phyloP scores from a whole-genome alignment of 495 filamentous ascomycete genomes.

The Barbatosphaeria neglecta region DNA sequence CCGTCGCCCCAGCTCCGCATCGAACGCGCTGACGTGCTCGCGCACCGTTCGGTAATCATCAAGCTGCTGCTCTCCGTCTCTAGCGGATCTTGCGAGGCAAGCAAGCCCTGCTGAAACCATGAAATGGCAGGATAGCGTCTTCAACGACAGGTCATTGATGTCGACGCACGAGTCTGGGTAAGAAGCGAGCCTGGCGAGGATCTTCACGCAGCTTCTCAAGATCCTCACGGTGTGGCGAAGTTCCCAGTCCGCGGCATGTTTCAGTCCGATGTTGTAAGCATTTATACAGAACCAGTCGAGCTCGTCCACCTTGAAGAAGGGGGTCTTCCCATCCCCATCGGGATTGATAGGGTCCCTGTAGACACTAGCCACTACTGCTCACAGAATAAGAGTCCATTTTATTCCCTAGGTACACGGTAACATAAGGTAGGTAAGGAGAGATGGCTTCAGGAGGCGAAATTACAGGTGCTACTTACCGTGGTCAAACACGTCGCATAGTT shows the following conservation, averaged over 20 bases:
- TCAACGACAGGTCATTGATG: conserved; percentile 46
- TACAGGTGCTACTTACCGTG: conserved; percentile 48
- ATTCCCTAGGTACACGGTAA: not conserved
- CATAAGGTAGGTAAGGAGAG: no score
- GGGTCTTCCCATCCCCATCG: conserved; percentile 15
- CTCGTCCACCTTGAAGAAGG: conserved; percentile 48
- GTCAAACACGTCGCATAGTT: conserved; percentile 54
- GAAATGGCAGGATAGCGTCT: conserved; percentile 57
- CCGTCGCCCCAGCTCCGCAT: conserved; percentile 23
- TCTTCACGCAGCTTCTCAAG: conserved; percentile 45
- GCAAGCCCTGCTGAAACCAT: conserved; percentile 48
- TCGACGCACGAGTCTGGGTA: conserved; percentile 26
- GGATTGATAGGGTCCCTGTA: conserved; percentile 23
- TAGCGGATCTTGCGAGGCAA: conserved; percentile 52
- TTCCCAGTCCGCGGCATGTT: conserved; percentile 43
- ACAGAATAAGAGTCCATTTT: conserved; percentile 8
- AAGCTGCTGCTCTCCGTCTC: conserved; percentile 44
- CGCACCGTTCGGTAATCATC: conserved; percentile 50
- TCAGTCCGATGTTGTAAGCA: conserved; percentile 62
- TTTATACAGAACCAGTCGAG: conserved; percentile 74
- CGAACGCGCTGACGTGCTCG: conserved; percentile 45
- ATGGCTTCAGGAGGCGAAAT: no score
- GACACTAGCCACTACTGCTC: conserved; percentile 30
- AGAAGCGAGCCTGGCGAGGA: conserved; percentile 49
- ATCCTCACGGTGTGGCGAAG: conserved; percentile 42